Base-by-base conservation (phyloP, 352 stramenopile species). In the Phytophthora melonis region DNA sequence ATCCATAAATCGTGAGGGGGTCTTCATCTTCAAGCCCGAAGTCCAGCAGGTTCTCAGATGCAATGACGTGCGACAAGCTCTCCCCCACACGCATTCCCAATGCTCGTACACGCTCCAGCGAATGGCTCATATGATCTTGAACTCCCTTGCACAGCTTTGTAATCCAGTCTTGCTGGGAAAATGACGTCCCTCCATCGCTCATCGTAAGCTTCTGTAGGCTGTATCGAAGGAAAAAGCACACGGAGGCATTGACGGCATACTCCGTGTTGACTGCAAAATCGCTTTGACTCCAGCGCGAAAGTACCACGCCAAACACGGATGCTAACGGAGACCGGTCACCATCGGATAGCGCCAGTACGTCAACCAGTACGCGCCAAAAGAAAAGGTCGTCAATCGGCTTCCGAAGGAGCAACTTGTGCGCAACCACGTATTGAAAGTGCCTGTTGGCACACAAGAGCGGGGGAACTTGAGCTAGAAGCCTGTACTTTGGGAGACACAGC, bases 71-170 rank as follows among this genome's bases (percentile, higher is more conserved):
- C 16, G 88, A 92, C 6, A 93, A 9, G 49, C 72, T 93, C 70
- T 94, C 86, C 6, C 83, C 88, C 11, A 94, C 83, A 10, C 85
- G 83, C 86, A 94, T 94, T 1, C 86, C 88, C 25, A 93, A 68
- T 16, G 68, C 45, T 39, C 86, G 84, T 52, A 88, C 81, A n/a
- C 78, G 68, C 66, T 88, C 77, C 7, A 92, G 55, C 3, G 84
- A 92, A 58, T 93, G 83, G 8, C 66, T 77, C 83, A 94, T 92
- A 74, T 93, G 86, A 13, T 82, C 72, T 75, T 94, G 88, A 3
- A 94, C 83, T 13, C 88, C 88, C 62, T 91, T 88, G 62, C 86
- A 93, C 13, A 94, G 49, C 66, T 89, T 88, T 19, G 82, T 77
- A 13, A 84, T 83, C 86, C 88, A 94, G 52, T 91, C 83, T 23